Evolutionary conservation across 2,329 filamentous ascomycete species (phyloP), one percentile per base, ranked within the genome.

Genomic region (Kalmusia sp.): DNA sequence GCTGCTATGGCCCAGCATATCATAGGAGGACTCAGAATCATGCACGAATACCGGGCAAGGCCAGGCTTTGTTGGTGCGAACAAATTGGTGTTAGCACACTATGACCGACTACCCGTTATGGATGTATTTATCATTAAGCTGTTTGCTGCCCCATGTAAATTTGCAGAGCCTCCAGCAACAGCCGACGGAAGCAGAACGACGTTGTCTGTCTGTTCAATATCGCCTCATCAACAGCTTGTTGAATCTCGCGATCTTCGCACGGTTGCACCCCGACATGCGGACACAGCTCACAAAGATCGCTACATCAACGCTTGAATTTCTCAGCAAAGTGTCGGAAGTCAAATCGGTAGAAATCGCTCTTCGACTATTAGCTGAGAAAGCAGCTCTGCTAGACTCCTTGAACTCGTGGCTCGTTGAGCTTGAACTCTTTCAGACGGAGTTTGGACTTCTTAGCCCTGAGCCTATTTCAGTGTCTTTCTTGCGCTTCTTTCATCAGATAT

Each of bases 1-100:
- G 52, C 65, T 54, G 70, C 76, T 31, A 77, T 80, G 76, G 72
- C 68, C 34, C 74, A 76, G 38, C 78, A 80, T 49, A 73, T 79
- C 19, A 67, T 78, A 58, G 74, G 57, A 49, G 78, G 78, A 50
- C 70, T 80, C 38, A 65, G 62, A n/a, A 79, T 80, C 58, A 76
- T 80, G 72, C 72, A 67, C 54, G 71, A 79, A 58, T 69, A 75
- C 45, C 70, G 70, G 12, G 72, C 71, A 55, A 71, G 77, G 49
- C 76, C 77, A 55, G 25, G 34, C 48, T 45, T 79, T 45, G 50
- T 57, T 33, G 56, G 53, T 0, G 22, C 52, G 21, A 52, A 67
- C 34, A 59, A 58, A 46, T 56, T 78, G 8, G 52, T 70, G 31
- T 69, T 73, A 52, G 71, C 73, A 58, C 47, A 66, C 5, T 63